A percentile compares a stretch with the other conserved stretches of the same genome.
Evolutionary conservation across 1,284 basidiomycete species (phyloP).

Genomic region (Ustilago cynodontis): DNA sequence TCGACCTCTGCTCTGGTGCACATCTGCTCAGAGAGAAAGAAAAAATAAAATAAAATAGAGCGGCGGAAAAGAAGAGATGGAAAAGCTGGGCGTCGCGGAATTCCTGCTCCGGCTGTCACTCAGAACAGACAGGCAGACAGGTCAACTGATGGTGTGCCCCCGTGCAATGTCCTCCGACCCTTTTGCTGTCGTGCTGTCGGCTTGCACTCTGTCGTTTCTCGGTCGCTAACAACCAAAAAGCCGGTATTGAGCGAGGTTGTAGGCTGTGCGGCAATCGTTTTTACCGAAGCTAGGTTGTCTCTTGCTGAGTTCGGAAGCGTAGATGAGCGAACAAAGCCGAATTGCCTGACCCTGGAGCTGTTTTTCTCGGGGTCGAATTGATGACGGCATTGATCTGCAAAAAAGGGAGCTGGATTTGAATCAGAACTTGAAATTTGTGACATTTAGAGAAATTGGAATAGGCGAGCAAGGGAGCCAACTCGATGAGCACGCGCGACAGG

Average conservation of each 20-base stretch:
- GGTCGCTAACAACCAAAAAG: neutral
- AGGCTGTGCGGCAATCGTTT: neutral
- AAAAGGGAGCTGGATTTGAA: constrained; percentile 6
- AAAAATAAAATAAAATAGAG: neutral
- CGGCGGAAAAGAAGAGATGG: neutral
- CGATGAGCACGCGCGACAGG: neutral
- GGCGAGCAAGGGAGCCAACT: neutral
- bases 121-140: too few species aligned
- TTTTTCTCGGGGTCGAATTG: neutral
- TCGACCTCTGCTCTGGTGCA: neutral
- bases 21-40: neutral
- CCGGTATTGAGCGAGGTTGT: neutral
- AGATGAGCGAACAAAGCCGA: neutral
- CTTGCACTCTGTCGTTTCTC: constrained; percentile 1
- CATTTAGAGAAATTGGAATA: neutral
- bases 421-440: neutral
- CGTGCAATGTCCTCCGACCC: too few species aligned
- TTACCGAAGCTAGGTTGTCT: neutral
- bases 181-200: neutral
- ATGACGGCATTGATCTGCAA: constrained; percentile 16
- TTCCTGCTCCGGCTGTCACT: neutral
- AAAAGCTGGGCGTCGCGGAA: neutral
- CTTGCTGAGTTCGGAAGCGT: neutral
- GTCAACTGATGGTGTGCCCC: too few species aligned
- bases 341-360: neutral